Evolutionary conservation across 192 early-diverging fungal genomes (phyloP).

Genomic region (Helicostylum pulchrum): DNA sequence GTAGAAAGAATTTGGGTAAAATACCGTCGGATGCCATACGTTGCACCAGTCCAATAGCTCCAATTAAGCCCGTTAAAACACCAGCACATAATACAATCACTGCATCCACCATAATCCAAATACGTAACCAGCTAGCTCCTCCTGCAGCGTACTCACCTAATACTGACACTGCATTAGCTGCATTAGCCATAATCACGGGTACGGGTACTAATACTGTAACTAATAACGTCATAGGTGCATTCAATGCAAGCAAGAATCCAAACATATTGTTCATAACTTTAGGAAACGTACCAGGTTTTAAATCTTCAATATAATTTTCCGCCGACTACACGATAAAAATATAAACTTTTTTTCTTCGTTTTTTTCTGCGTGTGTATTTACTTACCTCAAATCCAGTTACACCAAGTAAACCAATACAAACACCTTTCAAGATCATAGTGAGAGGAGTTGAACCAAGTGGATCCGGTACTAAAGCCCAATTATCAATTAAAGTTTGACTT

Average conservation of each 20-base stretch:
- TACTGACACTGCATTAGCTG: slow-evolving; percentile 40
- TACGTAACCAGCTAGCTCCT: slow-evolving; percentile 34
- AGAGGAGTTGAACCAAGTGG: slow-evolving; percentile 25
- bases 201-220: slow-evolving; percentile 46
- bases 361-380: background rate
- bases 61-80: slow-evolving; percentile 55
- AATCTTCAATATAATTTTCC: slow-evolving; percentile 56
- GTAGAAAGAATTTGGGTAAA: slow-evolving; percentile 45
- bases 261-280: slow-evolving; percentile 59
- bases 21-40: slow-evolving; percentile 51
- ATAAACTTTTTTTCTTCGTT: background rate
- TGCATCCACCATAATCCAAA: slow-evolving; percentile 51
- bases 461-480: slow-evolving; percentile 40
- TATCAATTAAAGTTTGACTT: slow-evolving; percentile 36
- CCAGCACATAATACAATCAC: slow-evolving; percentile 59
- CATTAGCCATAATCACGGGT: slow-evolving; percentile 34
- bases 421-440: slow-evolving; percentile 46
- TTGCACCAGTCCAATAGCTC: slow-evolving; percentile 47
- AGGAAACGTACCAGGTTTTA: slow-evolving; percentile 52
- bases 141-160: slow-evolving; percentile 39
- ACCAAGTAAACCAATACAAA: slow-evolving; percentile 55
- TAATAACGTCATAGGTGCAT: slow-evolving; percentile 47
- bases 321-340: slow-evolving; percentile 25
- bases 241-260: slow-evolving; percentile 39
- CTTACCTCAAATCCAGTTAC: slow-evolving; percentile 49